These are phyloP conservation scores for Elsinoe fawcettii DNA, from an alignment of 2,329 filamentous ascomycete genomes.

Conservation along the genomic window DNA sequence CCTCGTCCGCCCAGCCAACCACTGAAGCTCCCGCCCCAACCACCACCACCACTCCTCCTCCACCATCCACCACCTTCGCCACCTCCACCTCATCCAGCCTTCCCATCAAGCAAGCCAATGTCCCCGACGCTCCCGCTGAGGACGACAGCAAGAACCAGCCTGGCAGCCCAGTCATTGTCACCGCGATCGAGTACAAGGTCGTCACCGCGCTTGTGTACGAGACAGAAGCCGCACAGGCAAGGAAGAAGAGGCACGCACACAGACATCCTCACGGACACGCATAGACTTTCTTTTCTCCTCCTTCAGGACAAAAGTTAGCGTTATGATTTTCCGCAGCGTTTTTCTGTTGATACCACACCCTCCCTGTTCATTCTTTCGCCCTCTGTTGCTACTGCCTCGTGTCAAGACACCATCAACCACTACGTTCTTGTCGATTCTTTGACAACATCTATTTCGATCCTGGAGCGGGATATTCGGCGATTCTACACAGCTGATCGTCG, in stretches of 20 bases:
- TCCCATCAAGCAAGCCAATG: conserved; percentile 16
- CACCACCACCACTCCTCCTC: conserved; percentile 14
- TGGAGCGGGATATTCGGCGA: not conserved
- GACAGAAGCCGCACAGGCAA: conserved; percentile 6
- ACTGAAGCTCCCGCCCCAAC: conserved; percentile 7
- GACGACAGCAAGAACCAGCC: not conserved
- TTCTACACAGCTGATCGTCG: not conserved
- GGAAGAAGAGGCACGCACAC: conserved; percentile 25
- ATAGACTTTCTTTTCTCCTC: not conserved
- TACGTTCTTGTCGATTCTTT: conserved; percentile 12
- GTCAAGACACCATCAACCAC: not conserved
- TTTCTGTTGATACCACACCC: not conserved
- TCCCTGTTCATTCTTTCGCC: not conserved
- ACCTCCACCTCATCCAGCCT: conserved; percentile 20
- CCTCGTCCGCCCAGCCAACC: conserved; percentile 16
- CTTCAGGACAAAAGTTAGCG: not conserved
- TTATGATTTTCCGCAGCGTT: conserved; percentile 1
- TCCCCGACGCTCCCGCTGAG: not conserved
- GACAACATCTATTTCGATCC: not conserved
- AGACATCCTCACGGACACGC: conserved; percentile 23
- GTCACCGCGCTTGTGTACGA: conserved; percentile 16
- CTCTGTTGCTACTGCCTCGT: not conserved
- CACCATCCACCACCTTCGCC: conserved; percentile 19
- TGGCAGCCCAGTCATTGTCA: conserved; percentile 19
- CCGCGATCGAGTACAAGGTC: conserved; percentile 24